Conservation (phyloP, 805 yeast genomes). For the Starmerella vitae region DNA sequence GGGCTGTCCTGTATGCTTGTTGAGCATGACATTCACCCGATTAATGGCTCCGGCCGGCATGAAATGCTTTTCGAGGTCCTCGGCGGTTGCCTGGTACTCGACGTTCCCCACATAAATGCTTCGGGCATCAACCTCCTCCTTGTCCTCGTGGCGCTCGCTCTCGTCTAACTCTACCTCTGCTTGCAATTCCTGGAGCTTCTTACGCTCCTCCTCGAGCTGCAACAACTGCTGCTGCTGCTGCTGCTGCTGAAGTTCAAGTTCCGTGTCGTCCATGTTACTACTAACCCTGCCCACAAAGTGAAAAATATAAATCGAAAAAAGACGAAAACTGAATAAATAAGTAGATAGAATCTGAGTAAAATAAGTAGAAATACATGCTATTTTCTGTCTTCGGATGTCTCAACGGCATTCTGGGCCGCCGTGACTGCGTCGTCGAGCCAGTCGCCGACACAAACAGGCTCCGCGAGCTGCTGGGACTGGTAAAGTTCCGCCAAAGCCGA, state of each 20-base stretch:
- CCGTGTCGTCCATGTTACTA: background rate
- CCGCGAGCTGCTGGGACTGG: background rate
- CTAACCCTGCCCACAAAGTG: background rate
- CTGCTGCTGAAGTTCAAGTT: background rate
- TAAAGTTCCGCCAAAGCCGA: slow-evolving; percentile 3
- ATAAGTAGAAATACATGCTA: too few species aligned
- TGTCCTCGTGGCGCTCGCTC: slow-evolving; percentile 34
- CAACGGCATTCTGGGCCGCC: background rate
- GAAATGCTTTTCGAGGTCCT: slow-evolving; percentile 65
- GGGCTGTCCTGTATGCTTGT: slow-evolving; percentile 58
- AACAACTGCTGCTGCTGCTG: slow-evolving; percentile 11
- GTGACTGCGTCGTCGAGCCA: background rate
- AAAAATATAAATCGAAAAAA: too few species aligned
- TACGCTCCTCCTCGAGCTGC: slow-evolving; percentile 50
- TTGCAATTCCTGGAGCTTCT: slow-evolving; percentile 46
- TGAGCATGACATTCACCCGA: slow-evolving; percentile 63
- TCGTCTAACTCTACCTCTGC: slow-evolving; percentile 34
- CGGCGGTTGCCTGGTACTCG: slow-evolving; percentile 65
- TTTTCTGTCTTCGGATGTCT: too few species aligned
- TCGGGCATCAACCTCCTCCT: slow-evolving; percentile 59
- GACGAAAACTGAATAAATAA: too few species aligned
- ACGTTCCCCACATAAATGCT: slow-evolving; percentile 76
- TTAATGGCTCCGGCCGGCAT: slow-evolving; percentile 57
- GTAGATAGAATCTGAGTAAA: too few species aligned
- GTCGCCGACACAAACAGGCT: background rate